These are phyloP conservation scores for Furcasterigmium furcatum DNA, from an alignment of 2,329 filamentous ascomycete species.

Conservation along the genomic window DNA sequence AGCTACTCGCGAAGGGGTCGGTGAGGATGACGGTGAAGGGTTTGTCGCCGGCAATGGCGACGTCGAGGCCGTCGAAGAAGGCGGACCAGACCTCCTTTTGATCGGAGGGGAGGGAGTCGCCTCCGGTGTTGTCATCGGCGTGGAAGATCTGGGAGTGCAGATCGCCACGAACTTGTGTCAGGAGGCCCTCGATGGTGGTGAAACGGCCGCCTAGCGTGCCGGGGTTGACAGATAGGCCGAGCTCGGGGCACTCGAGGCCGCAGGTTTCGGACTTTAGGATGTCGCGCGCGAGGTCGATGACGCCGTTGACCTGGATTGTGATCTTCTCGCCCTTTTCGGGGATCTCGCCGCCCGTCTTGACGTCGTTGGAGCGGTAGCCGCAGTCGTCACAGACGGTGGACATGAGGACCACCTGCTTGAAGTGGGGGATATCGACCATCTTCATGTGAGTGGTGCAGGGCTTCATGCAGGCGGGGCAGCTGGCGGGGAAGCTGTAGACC, in stretches of 20 bases:
- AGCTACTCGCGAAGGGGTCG: slow-evolving; percentile 89
- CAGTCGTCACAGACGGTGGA: slow-evolving; percentile 89
- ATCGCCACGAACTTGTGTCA: slow-evolving; percentile 90
- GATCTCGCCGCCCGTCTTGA: slow-evolving; percentile 94
- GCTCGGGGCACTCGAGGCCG: slow-evolving; percentile 79
- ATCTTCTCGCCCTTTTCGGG: slow-evolving; percentile 84
- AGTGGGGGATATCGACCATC: slow-evolving; percentile 97
- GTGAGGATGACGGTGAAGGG: slow-evolving; percentile 80
- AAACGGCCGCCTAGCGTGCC: slow-evolving; percentile 94
- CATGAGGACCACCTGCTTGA: slow-evolving; percentile 97
- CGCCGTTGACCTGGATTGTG: slow-evolving; percentile 65
- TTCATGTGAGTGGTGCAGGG: slow-evolving; percentile 93
- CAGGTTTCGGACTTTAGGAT: slow-evolving; percentile 97
- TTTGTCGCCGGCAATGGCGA: slow-evolving; percentile 75
- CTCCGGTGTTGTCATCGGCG: slow-evolving; percentile 50
- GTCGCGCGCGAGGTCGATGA: slow-evolving; percentile 75
- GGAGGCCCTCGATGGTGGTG: slow-evolving; percentile 91
- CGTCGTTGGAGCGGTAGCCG: slow-evolving; percentile 92
- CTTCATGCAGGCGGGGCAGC: slow-evolving; percentile 86
- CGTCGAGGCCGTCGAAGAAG: slow-evolving; percentile 76
- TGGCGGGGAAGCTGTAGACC: slow-evolving; percentile 88
- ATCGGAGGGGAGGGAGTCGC: slow-evolving; percentile 69
- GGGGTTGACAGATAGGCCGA: slow-evolving; percentile 83
- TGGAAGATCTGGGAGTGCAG: slow-evolving; percentile 86
- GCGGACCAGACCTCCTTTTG: slow-evolving; percentile 71